Evolutionary conservation across 495 filamentous ascomycete species (phyloP), one percentile per base, ranked within the genome.

Genomic region (Geoglossum glabrum): DNA sequence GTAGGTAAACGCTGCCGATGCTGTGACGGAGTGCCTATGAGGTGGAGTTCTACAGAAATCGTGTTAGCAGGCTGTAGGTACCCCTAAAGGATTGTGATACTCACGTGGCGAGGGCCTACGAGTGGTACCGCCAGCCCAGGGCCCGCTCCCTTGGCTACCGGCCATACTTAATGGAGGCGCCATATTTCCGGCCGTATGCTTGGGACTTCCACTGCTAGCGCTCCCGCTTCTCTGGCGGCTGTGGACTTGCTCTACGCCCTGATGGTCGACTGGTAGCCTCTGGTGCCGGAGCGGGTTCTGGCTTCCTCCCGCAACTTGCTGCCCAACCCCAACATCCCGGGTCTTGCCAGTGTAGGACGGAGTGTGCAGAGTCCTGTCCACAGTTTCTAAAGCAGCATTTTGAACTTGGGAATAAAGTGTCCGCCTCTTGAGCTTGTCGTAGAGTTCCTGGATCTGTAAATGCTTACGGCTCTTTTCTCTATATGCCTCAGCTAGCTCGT

Each of bases 391-490:
- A 3, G 84, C 85, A 19, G 85, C 84, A 47, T 75, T 76, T 57
- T 85, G 79, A 52, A 87, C 80, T 30, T 84, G 80, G 9, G 79
- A 76, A 27, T 76, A 70, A 73, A 87, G 79, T 4, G 82, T 78
- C 55, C 82, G 79, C 26, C 80, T 76, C 68, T 95, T 95, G 47
- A 95, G 72, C 33, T 83, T 77, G 61, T 87, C 83, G 60, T 95
- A 96, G 6, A 94, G 76, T 61, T 90, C 85, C 61, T 88, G 86
- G 21, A 82, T 82, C 57, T 89, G 83, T 3, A 80, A 71, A n/a
- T 87, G 76, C 58, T 85, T 84, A 45, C 79, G 80, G 59, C 71
- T 82, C 64, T 93, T 93, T 33, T 90, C 84, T 45, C 78, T 75
- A 59, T 81, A 80, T 1, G 79, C 73, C 52, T 82, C 75, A 28